A percentile compares a stretch with the other conserved stretches of the same genome.
phyloP scores from a whole-genome alignment of 2,329 filamentous ascomycete genomes.

The Tympanopsis confertula region DNA sequence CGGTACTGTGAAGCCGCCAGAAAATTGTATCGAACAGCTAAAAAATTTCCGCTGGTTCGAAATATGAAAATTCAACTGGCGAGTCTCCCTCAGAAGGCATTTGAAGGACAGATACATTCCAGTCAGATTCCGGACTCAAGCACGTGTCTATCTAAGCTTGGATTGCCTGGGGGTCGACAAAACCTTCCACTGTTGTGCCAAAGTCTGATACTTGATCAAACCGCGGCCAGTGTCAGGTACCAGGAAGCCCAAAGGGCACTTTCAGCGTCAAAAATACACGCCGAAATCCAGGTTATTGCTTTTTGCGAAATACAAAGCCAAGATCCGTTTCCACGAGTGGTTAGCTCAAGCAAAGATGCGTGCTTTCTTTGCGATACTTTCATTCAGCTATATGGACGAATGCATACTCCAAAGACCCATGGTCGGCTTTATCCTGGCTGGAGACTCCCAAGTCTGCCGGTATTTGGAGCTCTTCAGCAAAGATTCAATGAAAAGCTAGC shows the following conservation, averaged over 20 bases:
- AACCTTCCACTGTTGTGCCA: background rate
- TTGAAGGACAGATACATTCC: slow-evolving; percentile 6
- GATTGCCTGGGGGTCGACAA: background rate
- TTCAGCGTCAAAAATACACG: slow-evolving; percentile 27
- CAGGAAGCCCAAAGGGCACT: slow-evolving; percentile 7
- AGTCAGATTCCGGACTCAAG: slow-evolving; percentile 6
- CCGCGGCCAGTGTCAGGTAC: slow-evolving; percentile 5
- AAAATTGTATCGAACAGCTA: slow-evolving; percentile 18
- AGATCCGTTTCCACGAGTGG: slow-evolving; percentile 21
- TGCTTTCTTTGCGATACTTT: slow-evolving; percentile 38
- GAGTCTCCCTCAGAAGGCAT: slow-evolving; percentile 14
- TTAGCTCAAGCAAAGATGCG: slow-evolving; percentile 35
- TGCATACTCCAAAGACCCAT: slow-evolving; percentile 27
- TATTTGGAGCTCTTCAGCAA: slow-evolving; percentile 4
- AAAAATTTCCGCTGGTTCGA: slow-evolving; percentile 13
- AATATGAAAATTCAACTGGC: slow-evolving; percentile 14
- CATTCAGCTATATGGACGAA: slow-evolving; percentile 25
- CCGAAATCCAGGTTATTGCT: slow-evolving; percentile 35
- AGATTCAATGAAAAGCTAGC: slow-evolving; percentile 5
- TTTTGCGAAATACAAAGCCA: slow-evolving; percentile 22
- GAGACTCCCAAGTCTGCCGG: slow-evolving; percentile 21
- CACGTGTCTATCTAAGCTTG: background rate
- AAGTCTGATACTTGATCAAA: slow-evolving; percentile 2
- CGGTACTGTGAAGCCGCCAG: slow-evolving; percentile 21
- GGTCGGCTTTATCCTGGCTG: slow-evolving; percentile 31